These are phyloP conservation scores for Ganoderma meredithae DNA, from an alignment of 1,284 basidiomycete species.

Conservation along the genomic window DNA sequence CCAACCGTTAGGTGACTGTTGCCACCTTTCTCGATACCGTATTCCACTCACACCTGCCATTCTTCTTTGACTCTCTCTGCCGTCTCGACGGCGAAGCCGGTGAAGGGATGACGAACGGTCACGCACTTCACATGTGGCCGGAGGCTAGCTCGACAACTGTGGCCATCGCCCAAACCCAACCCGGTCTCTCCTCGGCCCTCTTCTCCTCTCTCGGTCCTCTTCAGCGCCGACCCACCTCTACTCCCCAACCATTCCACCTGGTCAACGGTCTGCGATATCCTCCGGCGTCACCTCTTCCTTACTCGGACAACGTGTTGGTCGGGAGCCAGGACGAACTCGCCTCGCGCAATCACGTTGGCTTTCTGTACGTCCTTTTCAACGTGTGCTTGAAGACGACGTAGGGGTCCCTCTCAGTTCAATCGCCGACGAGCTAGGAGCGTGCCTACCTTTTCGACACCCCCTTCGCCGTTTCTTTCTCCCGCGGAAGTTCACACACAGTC, in stretches of 20 bases:
- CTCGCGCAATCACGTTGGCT: slow-evolving; percentile 2
- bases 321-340: background rate
- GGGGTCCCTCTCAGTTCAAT: slow-evolving; percentile 1
- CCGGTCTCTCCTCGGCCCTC: slow-evolving; percentile 3
- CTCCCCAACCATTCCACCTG: slow-evolving; percentile 4
- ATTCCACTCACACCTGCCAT: background rate
- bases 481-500: slow-evolving; percentile 9
- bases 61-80: slow-evolving; percentile 2
- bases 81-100: background rate
- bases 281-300: slow-evolving; percentile 4
- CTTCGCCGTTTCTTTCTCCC: slow-evolving; percentile 9
- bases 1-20: slow-evolving; percentile 3
- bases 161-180: slow-evolving; percentile 5
- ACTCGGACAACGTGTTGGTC: slow-evolving; percentile 17
- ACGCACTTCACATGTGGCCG: slow-evolving; percentile 10
- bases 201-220: slow-evolving; percentile 8
- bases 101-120: slow-evolving; percentile 15
- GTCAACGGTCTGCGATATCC: slow-evolving; percentile 17
- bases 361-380: slow-evolving; percentile 3
- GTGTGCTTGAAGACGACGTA: background rate
- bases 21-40: background rate
- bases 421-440: slow-evolving; percentile 10
- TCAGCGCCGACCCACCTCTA: slow-evolving; percentile 4
- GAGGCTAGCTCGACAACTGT: slow-evolving; percentile 9
- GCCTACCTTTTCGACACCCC: background rate